Conservation (phyloP, 2,329 filamentous ascomycete genomes). For the Fusarium citri region DNA sequence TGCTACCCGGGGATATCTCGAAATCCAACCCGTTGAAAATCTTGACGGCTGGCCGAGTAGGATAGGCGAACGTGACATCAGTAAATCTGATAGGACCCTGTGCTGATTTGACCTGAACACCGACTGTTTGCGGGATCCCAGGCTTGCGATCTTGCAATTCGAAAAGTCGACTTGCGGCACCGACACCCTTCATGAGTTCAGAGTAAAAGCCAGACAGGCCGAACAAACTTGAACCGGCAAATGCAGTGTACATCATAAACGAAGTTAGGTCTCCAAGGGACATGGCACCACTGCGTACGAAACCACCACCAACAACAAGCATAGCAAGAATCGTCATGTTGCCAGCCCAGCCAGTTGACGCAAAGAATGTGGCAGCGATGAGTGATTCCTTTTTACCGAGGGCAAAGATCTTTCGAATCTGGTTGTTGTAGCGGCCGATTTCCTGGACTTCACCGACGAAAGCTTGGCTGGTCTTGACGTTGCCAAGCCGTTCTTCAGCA, state of each 20-base stretch:
- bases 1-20: conserved; percentile 90
- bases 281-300: conserved; percentile 88
- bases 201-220: conserved; percentile 97
- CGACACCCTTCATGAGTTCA: conserved; percentile 98
- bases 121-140: conserved; percentile 87
- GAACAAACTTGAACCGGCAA: conserved; percentile 85
- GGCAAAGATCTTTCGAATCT: conserved; percentile 91
- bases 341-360: conserved; percentile 86
- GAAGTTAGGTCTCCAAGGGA: conserved; percentile 92
- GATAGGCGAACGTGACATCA: conserved; percentile 89
- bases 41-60: conserved; percentile 87
- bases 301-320: conserved; percentile 88
- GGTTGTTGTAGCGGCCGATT: conserved; percentile 88
- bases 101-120: conserved; percentile 81
- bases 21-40: conserved; percentile 94
- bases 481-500: conserved; percentile 96
- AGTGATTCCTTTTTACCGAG: conserved; percentile 89
- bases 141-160: conserved; percentile 93
- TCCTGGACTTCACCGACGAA: conserved; percentile 95
- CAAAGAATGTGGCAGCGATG: conserved; percentile 91
- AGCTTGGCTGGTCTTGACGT: conserved; percentile 95
- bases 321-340: conserved; percentile 96
- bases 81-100: conserved; percentile 90
- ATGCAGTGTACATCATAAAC: conserved; percentile 98
- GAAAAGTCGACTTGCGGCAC: conserved; percentile 94